Evolutionary conservation across 805 yeast genomes (phyloP).

Genomic region (Zygosaccharomyces bisporus): DNA sequence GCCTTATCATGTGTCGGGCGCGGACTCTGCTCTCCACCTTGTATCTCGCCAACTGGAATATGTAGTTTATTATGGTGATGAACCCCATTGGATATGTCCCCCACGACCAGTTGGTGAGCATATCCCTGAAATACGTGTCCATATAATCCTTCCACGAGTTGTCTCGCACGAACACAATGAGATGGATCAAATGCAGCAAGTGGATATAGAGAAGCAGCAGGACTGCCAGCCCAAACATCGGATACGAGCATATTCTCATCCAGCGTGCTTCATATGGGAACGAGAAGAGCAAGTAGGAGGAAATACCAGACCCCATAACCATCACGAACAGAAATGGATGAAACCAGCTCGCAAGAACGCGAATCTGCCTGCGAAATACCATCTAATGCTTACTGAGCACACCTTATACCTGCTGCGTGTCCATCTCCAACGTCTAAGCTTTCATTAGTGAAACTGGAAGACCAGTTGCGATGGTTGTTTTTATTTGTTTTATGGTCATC

Average conservation of each 20-base stretch:
- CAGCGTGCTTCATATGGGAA: constrained; percentile 65
- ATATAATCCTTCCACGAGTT: constrained; percentile 24
- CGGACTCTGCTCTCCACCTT: constrained; percentile 14
- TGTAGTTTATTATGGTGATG: constrained; percentile 58
- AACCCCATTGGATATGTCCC: constrained; percentile 84
- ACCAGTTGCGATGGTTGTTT: neutral
- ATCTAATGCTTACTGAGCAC: neutral
- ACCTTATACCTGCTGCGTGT: neutral
- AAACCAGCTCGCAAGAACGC: constrained; percentile 25
- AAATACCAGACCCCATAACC: constrained; percentile 85
- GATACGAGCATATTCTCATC: constrained; percentile 53
- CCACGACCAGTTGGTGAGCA: constrained; percentile 55
- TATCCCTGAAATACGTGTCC: constrained; percentile 37
- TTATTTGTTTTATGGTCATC: neutral
- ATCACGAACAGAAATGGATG: constrained; percentile 63
- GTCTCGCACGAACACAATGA: constrained; percentile 32
- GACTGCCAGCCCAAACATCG: constrained; percentile 60
- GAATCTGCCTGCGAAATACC: constrained; percentile 3
- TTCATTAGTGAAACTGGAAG: too few species aligned
- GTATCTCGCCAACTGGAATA: constrained; percentile 43
- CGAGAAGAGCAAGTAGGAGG: constrained; percentile 53
- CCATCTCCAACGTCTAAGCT: too few species aligned
- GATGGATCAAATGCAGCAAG: constrained; percentile 41
- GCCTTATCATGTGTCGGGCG: constrained; percentile 42
- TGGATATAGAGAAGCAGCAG: constrained; percentile 44